Conservation (phyloP, 23 red algal species). For the Pyropia haitanensis region DNA sequence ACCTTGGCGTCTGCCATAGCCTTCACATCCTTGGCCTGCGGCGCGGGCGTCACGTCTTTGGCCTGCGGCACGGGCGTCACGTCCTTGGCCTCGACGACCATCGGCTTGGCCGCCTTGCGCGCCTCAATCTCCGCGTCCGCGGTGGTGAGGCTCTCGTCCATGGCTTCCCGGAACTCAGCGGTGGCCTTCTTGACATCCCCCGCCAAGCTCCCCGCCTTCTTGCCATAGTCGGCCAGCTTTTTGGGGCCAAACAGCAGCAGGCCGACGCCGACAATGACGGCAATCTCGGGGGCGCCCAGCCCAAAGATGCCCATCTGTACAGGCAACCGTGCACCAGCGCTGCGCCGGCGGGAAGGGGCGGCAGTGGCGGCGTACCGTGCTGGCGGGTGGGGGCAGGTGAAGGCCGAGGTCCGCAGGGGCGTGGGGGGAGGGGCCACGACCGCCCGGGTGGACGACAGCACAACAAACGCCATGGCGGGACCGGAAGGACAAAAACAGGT, state of each 20-base stretch:
- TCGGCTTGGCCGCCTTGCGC: slow-evolving; percentile 13
- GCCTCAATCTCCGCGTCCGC: slow-evolving; percentile 60
- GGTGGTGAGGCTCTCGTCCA: slow-evolving; percentile 72
- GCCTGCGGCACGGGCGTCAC: no score
- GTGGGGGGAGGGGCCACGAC: no score
- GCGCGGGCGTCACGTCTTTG: no score
- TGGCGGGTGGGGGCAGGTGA: no score
- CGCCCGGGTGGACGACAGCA: no score
- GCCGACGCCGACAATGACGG: slow-evolving; percentile 72
- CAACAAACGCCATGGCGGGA: no score
- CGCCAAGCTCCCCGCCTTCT: slow-evolving; percentile 66
- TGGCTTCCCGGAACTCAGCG: slow-evolving; percentile 78
- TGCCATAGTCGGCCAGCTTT: slow-evolving; percentile 73
- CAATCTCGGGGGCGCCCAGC: slow-evolving; percentile 74
- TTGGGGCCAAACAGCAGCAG: slow-evolving; percentile 82
- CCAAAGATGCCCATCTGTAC: slow-evolving; percentile 76
- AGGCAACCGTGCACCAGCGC: not conserved
- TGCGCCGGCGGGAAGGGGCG: not conserved
- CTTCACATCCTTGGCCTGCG: no score
- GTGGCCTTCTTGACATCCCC: slow-evolving; percentile 87
- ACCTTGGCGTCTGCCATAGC: no score
- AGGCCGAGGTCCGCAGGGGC: no score
- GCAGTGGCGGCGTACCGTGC: no score
- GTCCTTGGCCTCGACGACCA: slow-evolving; percentile 8
- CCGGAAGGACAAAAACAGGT: no score